phyloP scores from a whole-genome alignment of 768 basidiomycete species.

The Tephrocybe sp. region DNA sequence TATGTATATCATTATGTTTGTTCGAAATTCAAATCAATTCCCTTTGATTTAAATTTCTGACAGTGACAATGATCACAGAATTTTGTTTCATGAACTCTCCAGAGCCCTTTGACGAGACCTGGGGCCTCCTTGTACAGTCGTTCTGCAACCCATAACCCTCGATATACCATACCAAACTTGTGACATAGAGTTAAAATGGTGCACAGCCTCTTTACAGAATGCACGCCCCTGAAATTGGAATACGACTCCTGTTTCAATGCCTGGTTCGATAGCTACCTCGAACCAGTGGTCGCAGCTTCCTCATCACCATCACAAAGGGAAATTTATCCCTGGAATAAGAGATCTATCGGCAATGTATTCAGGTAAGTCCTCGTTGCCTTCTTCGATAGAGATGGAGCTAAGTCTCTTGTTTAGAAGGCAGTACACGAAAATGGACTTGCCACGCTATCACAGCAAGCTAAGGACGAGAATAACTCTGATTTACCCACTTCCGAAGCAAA shows the following conservation, averaged over 20 bases:
- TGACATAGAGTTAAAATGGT: no score
- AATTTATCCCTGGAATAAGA: conserved; percentile 77
- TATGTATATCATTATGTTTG: no score
- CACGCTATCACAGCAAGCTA: neutral
- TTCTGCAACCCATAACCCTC: no score
- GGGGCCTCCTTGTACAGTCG: no score
- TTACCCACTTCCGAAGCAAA: neutral
- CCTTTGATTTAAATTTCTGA: no score
- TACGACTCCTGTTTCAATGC: conserved; percentile 97
- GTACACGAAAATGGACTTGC: neutral
- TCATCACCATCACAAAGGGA: conserved; percentile 63
- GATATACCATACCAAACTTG: no score
- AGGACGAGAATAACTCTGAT: neutral
- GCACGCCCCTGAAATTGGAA: conserved; percentile 84
- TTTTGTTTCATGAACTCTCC: no score
- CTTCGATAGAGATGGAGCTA: neutral
- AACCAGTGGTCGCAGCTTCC: conserved; percentile 59
- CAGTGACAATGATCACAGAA: no score
- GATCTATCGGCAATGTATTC: conserved; percentile 77
- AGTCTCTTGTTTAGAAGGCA: neutral
- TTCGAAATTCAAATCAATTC: no score
- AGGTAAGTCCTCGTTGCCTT: conserved; percentile 48
- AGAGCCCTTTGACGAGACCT: no score
- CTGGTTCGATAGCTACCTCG: conserved; percentile 95
- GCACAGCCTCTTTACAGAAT: conserved; percentile 76